These are phyloP conservation scores for Colletotrichum sansevieriae DNA, from an alignment of 2,329 filamentous ascomycete species.

Conservation along the genomic window DNA sequence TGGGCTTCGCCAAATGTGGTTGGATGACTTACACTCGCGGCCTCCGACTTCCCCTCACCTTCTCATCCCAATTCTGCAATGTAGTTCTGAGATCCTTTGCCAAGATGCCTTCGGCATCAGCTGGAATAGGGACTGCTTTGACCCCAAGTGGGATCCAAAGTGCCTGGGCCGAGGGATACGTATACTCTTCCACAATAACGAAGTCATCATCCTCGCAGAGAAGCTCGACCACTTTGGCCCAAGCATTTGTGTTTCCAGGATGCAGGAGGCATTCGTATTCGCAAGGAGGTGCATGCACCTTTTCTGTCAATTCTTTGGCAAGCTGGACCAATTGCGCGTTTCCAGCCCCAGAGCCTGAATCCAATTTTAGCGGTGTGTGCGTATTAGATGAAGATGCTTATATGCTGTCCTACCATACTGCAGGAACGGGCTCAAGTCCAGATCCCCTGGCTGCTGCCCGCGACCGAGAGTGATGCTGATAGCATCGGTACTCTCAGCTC, in stretches of 20 bases:
- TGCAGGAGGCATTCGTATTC: slow-evolving; percentile 46
- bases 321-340: slow-evolving; percentile 42
- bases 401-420: too few species aligned
- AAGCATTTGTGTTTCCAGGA: slow-evolving; percentile 50
- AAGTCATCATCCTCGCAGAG: slow-evolving; percentile 40
- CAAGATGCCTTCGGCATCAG: slow-evolving; percentile 47
- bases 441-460: too few species aligned
- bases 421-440: too few species aligned
- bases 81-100: slow-evolving; percentile 43
- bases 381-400: not conserved
- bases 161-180: slow-evolving; percentile 42
- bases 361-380: not conserved
- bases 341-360: slow-evolving; percentile 34
- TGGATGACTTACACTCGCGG: slow-evolving; percentile 40
- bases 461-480: slow-evolving; percentile 20
- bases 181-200: slow-evolving; percentile 20
- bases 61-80: slow-evolving; percentile 45
- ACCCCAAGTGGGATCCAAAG: slow-evolving; percentile 49
- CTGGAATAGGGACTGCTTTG: slow-evolving; percentile 44
- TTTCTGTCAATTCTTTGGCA: slow-evolving; percentile 42
- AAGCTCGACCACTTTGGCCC: slow-evolving; percentile 49
- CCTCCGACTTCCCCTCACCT: slow-evolving; percentile 26
- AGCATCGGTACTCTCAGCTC: not conserved
- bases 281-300: slow-evolving; percentile 43
- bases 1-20: too few species aligned